A percentile compares a stretch with the other conserved stretches of the same genome.
These are phyloP conservation scores for Hymenoscyphus fraxineus DNA, from an alignment of 2,329 filamentous ascomycete genomes.

Conservation along the genomic window DNA sequence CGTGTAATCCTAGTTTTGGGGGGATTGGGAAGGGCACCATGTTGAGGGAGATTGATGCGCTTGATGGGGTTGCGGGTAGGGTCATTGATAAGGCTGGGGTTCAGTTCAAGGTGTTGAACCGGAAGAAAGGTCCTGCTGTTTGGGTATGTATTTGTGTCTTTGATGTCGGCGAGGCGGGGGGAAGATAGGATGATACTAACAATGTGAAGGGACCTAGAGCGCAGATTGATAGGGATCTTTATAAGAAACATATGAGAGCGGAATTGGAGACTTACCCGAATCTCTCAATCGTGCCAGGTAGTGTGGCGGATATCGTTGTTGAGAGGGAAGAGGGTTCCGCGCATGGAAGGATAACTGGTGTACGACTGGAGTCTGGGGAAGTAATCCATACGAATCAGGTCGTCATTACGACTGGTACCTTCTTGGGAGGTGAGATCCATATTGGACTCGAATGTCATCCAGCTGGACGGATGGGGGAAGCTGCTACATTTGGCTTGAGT, in stretches of 20 bases:
- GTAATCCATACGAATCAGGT: constrained; percentile 76
- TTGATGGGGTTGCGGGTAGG: constrained; percentile 83
- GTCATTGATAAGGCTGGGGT: constrained; percentile 91
- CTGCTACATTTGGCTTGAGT: constrained; percentile 86
- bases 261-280: constrained; percentile 77
- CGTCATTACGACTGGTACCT: constrained; percentile 94
- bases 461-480: constrained; percentile 88
- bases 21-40: constrained; percentile 99
- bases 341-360: constrained; percentile 70
- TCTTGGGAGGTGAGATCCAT: constrained; percentile 93
- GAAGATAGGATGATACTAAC: constrained; percentile 5
- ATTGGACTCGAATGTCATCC: constrained; percentile 83
- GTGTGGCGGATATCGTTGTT: constrained; percentile 86
- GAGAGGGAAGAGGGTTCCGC: constrained; percentile 53
- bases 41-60: constrained; percentile 87
- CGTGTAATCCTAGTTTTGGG: constrained; percentile 94
- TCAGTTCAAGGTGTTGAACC: constrained; percentile 89
- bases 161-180: neutral
- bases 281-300: constrained; percentile 76
- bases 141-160: constrained; percentile 51
- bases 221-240: constrained; percentile 88
- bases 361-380: constrained; percentile 83
- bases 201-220: constrained; percentile 69
- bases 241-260: constrained; percentile 85
- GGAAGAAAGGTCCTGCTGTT: constrained; percentile 86